phyloP scores from a whole-genome alignment of 345 rosid species.

The Dimocarpus longan region DNA sequence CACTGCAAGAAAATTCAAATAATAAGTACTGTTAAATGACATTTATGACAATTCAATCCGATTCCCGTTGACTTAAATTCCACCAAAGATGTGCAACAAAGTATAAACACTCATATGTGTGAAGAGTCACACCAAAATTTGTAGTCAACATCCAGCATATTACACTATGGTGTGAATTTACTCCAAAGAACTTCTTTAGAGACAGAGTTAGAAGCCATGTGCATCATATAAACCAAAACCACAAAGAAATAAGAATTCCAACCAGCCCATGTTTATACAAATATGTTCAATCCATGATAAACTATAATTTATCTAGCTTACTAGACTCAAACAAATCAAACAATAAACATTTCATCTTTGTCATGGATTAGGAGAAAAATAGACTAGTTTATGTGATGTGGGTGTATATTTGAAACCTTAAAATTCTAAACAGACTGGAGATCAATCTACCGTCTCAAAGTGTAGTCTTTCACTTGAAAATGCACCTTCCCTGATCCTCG shows the following conservation, averaged over 20 bases:
- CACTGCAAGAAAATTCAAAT: conserved; percentile 53
- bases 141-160: not conserved
- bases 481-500: conserved; percentile 87
- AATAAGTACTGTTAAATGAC: not conserved
- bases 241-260: not conserved
- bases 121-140: not conserved
- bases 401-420: not conserved
- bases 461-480: conserved; percentile 78
- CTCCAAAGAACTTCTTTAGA: not conserved
- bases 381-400: not conserved
- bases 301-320: not conserved
- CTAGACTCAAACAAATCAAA: not conserved
- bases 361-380: not conserved
- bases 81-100: not conserved
- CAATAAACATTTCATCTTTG: not conserved
- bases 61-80: not conserved
- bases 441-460: conserved; percentile 63
- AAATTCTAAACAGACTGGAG: not conserved
- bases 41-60: not conserved
- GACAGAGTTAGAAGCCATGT: not conserved
- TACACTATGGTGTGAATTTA: not conserved
- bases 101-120: not conserved
- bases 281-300: not conserved
- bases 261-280: not conserved
- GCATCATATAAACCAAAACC: not conserved